Base-by-base conservation (phyloP, 345 rosid genomes). In the Acer negundo region DNA sequence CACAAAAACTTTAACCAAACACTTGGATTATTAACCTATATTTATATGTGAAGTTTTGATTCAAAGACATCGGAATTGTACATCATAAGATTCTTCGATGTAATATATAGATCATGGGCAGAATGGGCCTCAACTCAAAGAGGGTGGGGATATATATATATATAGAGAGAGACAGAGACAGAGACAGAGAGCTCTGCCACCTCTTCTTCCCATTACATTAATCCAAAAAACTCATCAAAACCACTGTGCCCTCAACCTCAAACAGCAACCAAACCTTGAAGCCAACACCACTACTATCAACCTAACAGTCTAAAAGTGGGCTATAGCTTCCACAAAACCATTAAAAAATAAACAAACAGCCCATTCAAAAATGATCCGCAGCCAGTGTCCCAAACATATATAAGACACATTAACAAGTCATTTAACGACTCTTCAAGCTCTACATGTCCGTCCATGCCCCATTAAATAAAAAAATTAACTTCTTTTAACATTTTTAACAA, bases 261-360 rank as follows among this genome's bases (percentile, higher is more conserved):
- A 73, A 44, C 58, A 42, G 35, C 76, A 62, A 26, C 35, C 28
- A 62, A 35, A 40, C 23, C 55, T 73, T 23, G 22, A 23, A 22
- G 16, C 76, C 22, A 44, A 22, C 55, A 24, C 64, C 20, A 31
- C 40, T 9, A 73, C 49, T 28, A 44, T 72, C 75, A 72, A 59
- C 49, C 19, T 38, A 51, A 7, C 23, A 26, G 46, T 19, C 19
- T 38, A 51, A 7, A 16, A n/a, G n/a, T n/a, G n/a, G 70, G 55
- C 17, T 28, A 44, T 69, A 19, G 15, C 58, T 47, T 69, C 71
- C 35, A 46, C 13, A 71, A n/a, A 23, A 31, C 44, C 62, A 26
- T 53, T 55, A 46, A 22, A 51, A 10, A 19, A 73, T 23, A 22
- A 38, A 8, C 62, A 71, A 71, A 28, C 53, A 20, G 58, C 55